Conservation (phyloP, 2,329 filamentous ascomycete genomes). For the Lachnellula suecica region DNA sequence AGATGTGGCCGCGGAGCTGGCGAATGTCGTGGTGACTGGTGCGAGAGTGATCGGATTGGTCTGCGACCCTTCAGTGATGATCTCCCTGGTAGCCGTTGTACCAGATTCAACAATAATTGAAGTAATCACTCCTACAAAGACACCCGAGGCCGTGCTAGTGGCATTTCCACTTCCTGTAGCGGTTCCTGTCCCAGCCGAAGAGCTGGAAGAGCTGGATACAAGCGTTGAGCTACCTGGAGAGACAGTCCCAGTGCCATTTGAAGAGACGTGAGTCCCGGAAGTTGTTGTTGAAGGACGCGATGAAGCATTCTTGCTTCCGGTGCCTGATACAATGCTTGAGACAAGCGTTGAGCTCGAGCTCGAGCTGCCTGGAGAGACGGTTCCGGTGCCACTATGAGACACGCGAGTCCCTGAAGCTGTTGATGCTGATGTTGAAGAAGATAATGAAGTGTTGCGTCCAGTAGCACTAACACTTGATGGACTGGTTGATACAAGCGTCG, state of each 20-base stretch:
- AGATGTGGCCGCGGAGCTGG: neutral
- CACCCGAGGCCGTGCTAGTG: neutral
- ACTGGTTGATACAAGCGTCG: neutral
- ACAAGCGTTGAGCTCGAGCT: neutral
- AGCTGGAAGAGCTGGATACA: neutral
- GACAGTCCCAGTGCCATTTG: neutral
- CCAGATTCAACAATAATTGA: conserved; percentile 1
- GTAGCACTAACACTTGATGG: neutral
- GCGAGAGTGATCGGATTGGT: neutral
- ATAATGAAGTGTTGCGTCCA: neutral
- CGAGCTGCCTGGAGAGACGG: neutral
- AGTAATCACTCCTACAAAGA: neutral
- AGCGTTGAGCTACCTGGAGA: neutral
- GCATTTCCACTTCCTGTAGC: conserved; percentile 1
- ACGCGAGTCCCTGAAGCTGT: neutral
- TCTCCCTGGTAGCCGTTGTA: neutral
- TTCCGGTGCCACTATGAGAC: neutral
- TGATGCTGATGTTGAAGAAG: neutral
- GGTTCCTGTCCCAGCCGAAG: neutral
- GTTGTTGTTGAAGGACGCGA: neutral
- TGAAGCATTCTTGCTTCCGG: neutral
- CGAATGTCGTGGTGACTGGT: neutral
- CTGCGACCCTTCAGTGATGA: neutral
- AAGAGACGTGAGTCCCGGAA: neutral
- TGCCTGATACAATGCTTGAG: neutral